Evolutionary conservation across 2,329 filamentous ascomycete species (phyloP), one percentile per base, ranked within the genome.

Genomic region (Domatiomyces catenatus): DNA sequence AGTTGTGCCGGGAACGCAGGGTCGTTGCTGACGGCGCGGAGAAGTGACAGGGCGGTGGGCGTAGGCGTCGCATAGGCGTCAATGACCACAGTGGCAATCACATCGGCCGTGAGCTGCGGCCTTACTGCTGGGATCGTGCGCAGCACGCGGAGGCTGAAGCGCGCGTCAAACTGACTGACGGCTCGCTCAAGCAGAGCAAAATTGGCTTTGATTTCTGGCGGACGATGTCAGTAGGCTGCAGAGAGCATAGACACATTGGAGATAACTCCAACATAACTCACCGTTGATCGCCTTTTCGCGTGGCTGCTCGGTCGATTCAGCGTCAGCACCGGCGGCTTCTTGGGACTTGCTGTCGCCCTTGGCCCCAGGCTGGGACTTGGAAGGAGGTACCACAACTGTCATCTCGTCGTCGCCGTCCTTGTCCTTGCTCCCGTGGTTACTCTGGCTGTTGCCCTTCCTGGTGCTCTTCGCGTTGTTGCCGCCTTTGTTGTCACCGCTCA

Each of bases 51-150:
- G 48, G 83, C 83, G 48, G 79, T 78, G 55, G 75, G 70, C 58
- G 78, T 83, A 42, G 82, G 81, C 50, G 76, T 68, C 50, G 82
- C 75, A 67, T 88, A 94, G 43, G 84, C 88, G 61, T 93, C 83
- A 60, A 80, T 79, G 63, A 94, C 84, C 62, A 84, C 83, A 67
- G 86, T 81, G 48, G 82, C 79, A 59, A 95, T 75, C 59, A 94
- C 81, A 60, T 90, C 85, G 52, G 85, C 78, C 12, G 83, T 86
- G 59, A 94, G 76, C 59, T 86, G 81, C 75, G 96, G 96, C 67
- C 92, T 87, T 66, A 96, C 82, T 50, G 88, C 89, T 42, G 92
- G 94, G 71, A 96, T 94, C 61, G 89, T 94, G 62, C 92, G 84
- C 57, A 98, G 79, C 55, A 92, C 92, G 64, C 92, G 81, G 57